Conservation (phyloP, 805 yeast species). For the Starmera pachycereana region DNA sequence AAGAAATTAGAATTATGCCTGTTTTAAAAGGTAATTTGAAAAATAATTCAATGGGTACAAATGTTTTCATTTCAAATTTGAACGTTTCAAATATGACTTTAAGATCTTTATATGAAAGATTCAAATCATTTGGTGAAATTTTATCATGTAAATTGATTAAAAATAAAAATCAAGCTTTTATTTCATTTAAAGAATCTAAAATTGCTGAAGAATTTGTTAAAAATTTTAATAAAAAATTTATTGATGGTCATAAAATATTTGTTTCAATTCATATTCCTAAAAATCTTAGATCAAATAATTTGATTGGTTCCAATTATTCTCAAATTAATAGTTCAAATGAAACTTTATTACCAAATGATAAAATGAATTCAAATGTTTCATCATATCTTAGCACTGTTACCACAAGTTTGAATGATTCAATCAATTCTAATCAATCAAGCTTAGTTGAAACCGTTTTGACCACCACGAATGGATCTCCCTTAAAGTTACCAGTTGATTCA, state of each 20-base stretch:
- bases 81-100: constrained; percentile 24
- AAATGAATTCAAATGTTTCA: neutral
- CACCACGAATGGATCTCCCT: too few species aligned
- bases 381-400: too few species aligned
- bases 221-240: constrained; percentile 17
- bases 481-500: too few species aligned
- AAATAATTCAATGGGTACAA: constrained; percentile 29
- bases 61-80: constrained; percentile 38
- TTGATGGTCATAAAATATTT: constrained; percentile 22
- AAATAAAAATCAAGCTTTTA: constrained; percentile 29
- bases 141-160: constrained; percentile 30
- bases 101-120: constrained; percentile 37
- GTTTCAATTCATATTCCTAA: constrained; percentile 32
- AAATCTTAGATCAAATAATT: constrained; percentile 3
- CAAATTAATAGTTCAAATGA: neutral
- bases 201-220: constrained; percentile 26
- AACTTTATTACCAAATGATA: constrained; percentile 4
- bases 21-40: constrained; percentile 37
- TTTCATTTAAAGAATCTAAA: constrained; percentile 23
- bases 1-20: constrained; percentile 47
- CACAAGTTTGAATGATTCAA: too few species aligned
- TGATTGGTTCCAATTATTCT: neutral
- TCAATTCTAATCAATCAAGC: too few species aligned
- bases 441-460: too few species aligned
- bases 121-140: constrained; percentile 36